Base-by-base conservation (phyloP, 2,329 filamentous ascomycete species). In the Aureobasidium sp. region DNA sequence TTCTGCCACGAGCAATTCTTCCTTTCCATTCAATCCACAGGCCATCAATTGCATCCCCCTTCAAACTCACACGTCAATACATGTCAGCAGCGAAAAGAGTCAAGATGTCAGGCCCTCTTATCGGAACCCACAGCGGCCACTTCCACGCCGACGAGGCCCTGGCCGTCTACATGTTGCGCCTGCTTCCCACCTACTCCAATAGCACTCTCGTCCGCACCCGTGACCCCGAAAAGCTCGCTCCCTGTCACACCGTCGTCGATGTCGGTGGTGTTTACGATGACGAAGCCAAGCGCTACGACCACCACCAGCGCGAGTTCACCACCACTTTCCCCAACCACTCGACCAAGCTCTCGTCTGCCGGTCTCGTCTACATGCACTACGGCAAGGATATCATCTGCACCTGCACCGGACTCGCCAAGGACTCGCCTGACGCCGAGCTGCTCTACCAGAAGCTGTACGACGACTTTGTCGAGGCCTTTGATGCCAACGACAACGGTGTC, bases 61-160 rank as follows among this genome's bases (percentile, higher is more conserved):
- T n/a, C 19, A 39, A 5, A 9, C 31, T 31, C 53, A n/a, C n/a
- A 31, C 53, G 42, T 24, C 54, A 45, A 48, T 58, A 58, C 54
- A 58, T 58, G 54, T 58, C 54, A 58, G 54, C 54, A 47, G 54
- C 97, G 65, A 97, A 97, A 78, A 88, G 90, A 75, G 78, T 95
- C 74, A 96, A 96, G 82, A 90, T 87, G 68, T 81, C 84, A 65
- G 77, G 78, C 65, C 75, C 75, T 66, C 77, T 85, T 68, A 95
- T 97, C 73, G 94, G 92, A 72, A 99, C 94, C 33, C 94, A 99
- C 83, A 97, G 88, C 78, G 94, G 94, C 68, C 91, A 97, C 81
- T 99, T 99, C 83, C 94, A 99, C 79, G 94, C 94, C 74, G 94
- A 99, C 76, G 94, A 99, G 79, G 93, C 94, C 64, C 85, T 99